A percentile compares a stretch with the other conserved stretches of the same genome.
Conservation (phyloP, 495 filamentous ascomycete genomes). For the Hypoxylon lenormandii region DNA sequence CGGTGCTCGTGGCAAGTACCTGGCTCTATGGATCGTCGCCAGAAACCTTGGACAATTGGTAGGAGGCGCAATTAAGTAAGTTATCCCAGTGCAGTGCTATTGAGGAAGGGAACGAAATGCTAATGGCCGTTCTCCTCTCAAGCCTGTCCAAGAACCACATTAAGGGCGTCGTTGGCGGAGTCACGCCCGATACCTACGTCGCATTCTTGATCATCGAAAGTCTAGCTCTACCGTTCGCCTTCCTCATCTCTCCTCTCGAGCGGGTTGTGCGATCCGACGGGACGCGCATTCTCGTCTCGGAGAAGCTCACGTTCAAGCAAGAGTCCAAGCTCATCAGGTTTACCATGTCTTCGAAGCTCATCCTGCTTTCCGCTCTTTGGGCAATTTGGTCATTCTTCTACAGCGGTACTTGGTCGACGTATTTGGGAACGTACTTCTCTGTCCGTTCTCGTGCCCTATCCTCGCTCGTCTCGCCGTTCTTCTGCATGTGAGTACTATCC, state of each 20-base stretch:
- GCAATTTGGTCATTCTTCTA: slow-evolving; percentile 58
- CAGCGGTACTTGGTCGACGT: slow-evolving; percentile 60
- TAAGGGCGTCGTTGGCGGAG: slow-evolving; percentile 35
- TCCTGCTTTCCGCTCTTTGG: slow-evolving; percentile 41
- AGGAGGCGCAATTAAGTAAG: slow-evolving; percentile 60
- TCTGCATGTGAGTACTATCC: slow-evolving; percentile 37
- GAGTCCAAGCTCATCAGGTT: slow-evolving; percentile 40
- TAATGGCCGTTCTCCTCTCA: slow-evolving; percentile 52
- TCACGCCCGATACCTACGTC: slow-evolving; percentile 40
- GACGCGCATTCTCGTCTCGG: slow-evolving; percentile 56
- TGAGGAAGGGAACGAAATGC: slow-evolving; percentile 57
- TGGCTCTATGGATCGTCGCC: slow-evolving; percentile 63
- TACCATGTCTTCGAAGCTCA: slow-evolving; percentile 44
- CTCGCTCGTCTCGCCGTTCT: slow-evolving; percentile 40
- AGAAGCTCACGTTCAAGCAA: slow-evolving; percentile 41
- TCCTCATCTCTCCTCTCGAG: slow-evolving; percentile 60
- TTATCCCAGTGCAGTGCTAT: slow-evolving; percentile 49
- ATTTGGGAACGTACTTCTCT: slow-evolving; percentile 64
- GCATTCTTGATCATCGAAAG: slow-evolving; percentile 44
- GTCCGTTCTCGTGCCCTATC: slow-evolving; percentile 59
- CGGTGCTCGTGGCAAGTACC: slow-evolving; percentile 59
- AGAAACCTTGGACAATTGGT: slow-evolving; percentile 63
- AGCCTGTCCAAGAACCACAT: slow-evolving; percentile 41
- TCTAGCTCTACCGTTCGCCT: slow-evolving; percentile 55
- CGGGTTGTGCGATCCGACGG: slow-evolving; percentile 61